A percentile compares a stretch with the other conserved stretches of the same genome.
phyloP scores from a whole-genome alignment of 2,329 filamentous ascomycete species.

The Pseudogymnoascus pannorum region DNA sequence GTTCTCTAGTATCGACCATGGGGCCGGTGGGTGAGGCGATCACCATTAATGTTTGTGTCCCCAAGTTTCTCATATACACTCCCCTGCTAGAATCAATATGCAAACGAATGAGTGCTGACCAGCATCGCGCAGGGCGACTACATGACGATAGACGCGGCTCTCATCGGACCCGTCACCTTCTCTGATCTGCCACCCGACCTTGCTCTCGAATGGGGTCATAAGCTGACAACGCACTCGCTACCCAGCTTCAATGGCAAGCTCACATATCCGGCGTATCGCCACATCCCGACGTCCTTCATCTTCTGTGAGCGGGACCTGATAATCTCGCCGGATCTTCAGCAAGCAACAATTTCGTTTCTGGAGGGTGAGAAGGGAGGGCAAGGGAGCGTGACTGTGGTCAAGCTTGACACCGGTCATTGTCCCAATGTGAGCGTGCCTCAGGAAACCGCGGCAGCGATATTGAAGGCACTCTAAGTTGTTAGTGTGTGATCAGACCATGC shows the following conservation, averaged over 20 bases:
- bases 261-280: constrained; percentile 1
- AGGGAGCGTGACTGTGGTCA: neutral
- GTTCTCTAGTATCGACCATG: constrained; percentile 7
- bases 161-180: neutral
- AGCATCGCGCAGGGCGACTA: neutral
- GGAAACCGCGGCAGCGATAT: neutral
- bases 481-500: neutral
- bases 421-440: neutral
- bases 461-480: neutral
- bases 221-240: neutral
- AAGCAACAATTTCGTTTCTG: neutral
- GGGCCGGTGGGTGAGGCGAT: neutral
- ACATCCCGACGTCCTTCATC: neutral
- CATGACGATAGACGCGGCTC: neutral
- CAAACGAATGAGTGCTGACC: neutral
- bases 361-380: neutral
- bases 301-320: neutral
- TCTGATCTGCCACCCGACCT: neutral
- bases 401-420: constrained; percentile 1
- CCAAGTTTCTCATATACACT: neutral
- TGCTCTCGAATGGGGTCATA: neutral
- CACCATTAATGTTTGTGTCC: neutral
- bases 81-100: neutral
- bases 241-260: neutral
- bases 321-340: neutral